Evolutionary conservation across 257 asterid species (phyloP), one percentile per base, ranked within the genome.

Genomic region (Nicotiana noctiflora): DNA sequence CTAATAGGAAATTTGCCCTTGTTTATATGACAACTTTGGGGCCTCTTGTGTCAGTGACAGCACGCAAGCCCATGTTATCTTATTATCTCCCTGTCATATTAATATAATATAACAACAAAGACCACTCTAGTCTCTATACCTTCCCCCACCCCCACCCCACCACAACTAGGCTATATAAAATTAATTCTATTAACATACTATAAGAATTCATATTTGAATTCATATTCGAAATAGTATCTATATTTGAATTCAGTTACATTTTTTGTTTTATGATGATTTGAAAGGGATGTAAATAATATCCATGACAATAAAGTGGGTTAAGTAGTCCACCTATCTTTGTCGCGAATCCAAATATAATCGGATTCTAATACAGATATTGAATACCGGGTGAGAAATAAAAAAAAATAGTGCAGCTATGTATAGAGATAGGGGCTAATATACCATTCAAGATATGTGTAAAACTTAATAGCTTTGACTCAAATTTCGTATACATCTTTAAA

Each of bases 41-140:
- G 1, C 52, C 52, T 66, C 75, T 32, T 32, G 15, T 65, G 75
- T 65, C 75, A 65, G 75, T 65, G 17, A 21, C 8, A 32, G 25
- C 75, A 65, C 27, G 27, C 75, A 66, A 66, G 46, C 52, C 75
- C 75, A 66, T 66, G 75, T 66, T 66, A 32, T 66, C 75, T 32
- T 32, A 66, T 18, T 66, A 4, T 32, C 25, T 66, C 27, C 15
- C n/a, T 32, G 9, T 66, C 27, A 65, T 32, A 32, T 65, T 18
- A 37, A 65, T 27, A 14, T 64, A 64, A 11, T 27, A 14, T 64
- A 64, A 11, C 74, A 31, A 64, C 25, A 31, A 64, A 31, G 49
- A 15, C 74, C 74, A 64, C 49, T 29, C 14, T 29, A 64, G 19
- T 64, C 74, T 31, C 49, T 65, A 31, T n/a, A 31, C 51, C 21